Base-by-base conservation (phyloP, 768 basidiomycete species). In the Mycena metata region DNA sequence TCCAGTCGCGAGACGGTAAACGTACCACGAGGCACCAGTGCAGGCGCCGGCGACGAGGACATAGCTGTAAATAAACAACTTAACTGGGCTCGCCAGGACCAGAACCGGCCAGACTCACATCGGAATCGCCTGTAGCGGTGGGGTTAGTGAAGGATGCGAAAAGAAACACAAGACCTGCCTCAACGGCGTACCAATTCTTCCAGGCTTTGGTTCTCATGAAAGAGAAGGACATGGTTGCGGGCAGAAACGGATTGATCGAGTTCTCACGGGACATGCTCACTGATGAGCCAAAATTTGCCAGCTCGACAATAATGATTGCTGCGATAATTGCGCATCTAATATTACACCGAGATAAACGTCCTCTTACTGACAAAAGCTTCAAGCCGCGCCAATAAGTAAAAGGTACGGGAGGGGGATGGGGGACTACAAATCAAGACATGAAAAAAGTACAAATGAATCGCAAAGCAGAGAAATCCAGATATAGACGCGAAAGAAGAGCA, bases 111-210 rank as follows among this genome's bases (percentile, higher is more conserved):
- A 49, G 36, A 65, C 83, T 83, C 74, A 87, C 85, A 87, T 86
- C 26, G 86, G 86, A 71, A 85, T 82, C 51, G 86, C 86, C 86
- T 87, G 67, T n/a, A 33, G 50, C 26, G 15, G 51, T 59, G 30
- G 60, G 26, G 60, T 60, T 45, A 71, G 64, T 56, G 33, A 24
- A 46, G 36, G 35, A 35, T 66, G 43, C 15, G 51, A 62, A 55
- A 11, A 41, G 58, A 49, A 73, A 60, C 64, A 64, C 2, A 52
- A 47, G 64, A 79, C 83, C 19, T 59, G 89, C 90, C 88, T 92
- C 92, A 72, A 91, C 82, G 81, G 91, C 91, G 75, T 85, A 90
- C 90, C 90, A 91, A 80, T 92, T 84, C 79, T 84, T 89, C 84
- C 89, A 83, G 69, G 87, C 80, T 23, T 73, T 49, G 41, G 64